Conservation (phyloP, 768 basidiomycete genomes). For the Rhizopogon rudus region DNA sequence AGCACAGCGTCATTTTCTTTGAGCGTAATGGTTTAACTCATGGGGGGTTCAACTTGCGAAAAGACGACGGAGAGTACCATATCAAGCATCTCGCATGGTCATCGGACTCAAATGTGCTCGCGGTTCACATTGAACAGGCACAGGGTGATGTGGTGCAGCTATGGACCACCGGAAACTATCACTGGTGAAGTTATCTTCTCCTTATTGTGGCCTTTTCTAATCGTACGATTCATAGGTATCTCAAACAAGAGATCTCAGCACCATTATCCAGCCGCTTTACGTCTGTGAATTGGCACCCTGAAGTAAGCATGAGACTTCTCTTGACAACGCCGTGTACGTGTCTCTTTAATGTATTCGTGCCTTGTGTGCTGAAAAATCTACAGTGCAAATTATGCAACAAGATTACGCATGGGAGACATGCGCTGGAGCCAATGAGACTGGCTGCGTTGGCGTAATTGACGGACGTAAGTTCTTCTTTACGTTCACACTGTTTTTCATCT, state of each 20-base stretch:
- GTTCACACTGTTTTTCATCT: neutral
- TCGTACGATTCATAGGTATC: constrained; percentile 54
- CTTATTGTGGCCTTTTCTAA: neutral
- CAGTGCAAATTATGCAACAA: constrained; percentile 54
- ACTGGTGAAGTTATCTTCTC: constrained; percentile 53
- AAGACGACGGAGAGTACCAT: constrained; percentile 56
- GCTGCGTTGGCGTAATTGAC: constrained; percentile 84
- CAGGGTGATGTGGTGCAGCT: constrained; percentile 82
- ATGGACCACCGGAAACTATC: constrained; percentile 93
- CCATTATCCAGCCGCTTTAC: constrained; percentile 56
- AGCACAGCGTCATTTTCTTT: constrained; percentile 89
- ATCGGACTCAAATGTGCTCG: constrained; percentile 79
- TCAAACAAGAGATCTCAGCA: constrained; percentile 82
- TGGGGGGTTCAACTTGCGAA: constrained; percentile 74
- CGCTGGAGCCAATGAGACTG: constrained; percentile 72
- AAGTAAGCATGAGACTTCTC: constrained; percentile 59
- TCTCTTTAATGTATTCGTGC: neutral
- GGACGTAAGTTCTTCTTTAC: constrained; percentile 57
- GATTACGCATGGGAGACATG: constrained; percentile 79
- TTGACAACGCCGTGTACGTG: constrained; percentile 62
- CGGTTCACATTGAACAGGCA: constrained; percentile 75
- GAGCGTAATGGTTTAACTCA: constrained; percentile 93
- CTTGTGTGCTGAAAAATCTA: neutral
- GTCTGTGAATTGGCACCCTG: constrained; percentile 84
- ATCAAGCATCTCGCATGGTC: constrained; percentile 84